Evolutionary conservation across 202 grass and related monocot species (phyloP).

Genomic region (Schoenoplectus triqueter): DNA sequence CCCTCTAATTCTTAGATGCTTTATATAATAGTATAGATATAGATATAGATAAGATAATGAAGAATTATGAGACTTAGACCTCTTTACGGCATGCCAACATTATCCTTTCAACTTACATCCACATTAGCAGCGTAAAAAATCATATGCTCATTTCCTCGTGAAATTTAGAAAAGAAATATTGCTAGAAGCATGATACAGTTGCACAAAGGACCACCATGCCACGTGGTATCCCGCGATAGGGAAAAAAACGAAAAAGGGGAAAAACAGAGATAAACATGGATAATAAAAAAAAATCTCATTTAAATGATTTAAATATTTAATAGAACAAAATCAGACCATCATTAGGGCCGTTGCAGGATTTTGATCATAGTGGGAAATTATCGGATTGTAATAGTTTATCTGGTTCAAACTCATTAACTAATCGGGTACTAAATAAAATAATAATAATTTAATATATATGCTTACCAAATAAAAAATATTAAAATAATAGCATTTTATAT

Average conservation of each 20-base stretch:
- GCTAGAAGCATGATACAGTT: not conserved
- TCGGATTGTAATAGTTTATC: too few relatives aligned
- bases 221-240: not conserved
- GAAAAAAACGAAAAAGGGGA: not conserved
- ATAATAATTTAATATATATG: too few relatives aligned
- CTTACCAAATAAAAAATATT: too few relatives aligned
- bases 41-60: not conserved
- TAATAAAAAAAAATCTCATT: not conserved
- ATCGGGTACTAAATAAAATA: too few relatives aligned
- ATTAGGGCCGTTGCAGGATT: too few relatives aligned
- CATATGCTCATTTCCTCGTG: not conserved
- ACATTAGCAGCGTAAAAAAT: not conserved
- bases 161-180: not conserved
- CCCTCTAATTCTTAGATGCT: too few relatives aligned
- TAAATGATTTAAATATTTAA: not conserved
- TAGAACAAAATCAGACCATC: not conserved
- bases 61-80: not conserved
- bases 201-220: not conserved
- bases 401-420: too few relatives aligned
- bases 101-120: not conserved
- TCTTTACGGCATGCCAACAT: not conserved
- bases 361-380: too few relatives aligned
- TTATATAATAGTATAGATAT: too few relatives aligned
- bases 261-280: not conserved
- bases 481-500: too few relatives aligned